Conservation (phyloP, 345 rosid genomes). For the Brassica nigra region DNA sequence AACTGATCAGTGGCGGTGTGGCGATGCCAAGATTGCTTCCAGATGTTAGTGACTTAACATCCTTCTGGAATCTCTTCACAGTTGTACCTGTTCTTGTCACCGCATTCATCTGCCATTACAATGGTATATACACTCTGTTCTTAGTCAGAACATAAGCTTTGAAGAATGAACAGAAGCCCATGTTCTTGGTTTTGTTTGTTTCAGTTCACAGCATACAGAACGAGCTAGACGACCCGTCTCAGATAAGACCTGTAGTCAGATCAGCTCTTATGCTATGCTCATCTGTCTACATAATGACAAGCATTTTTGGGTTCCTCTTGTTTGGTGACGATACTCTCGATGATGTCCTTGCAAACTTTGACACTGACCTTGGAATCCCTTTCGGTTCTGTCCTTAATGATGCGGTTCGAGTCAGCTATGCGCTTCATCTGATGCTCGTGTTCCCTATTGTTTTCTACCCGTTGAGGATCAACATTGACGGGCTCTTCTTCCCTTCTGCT, state of each 20-base stretch:
- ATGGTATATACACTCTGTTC: constrained; percentile 51
- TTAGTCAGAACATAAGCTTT: background rate
- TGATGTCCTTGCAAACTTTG: background rate
- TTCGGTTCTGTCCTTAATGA: constrained; percentile 69
- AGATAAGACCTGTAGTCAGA: constrained; percentile 66
- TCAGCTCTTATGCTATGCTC: constrained; percentile 77
- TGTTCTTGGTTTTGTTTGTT: constrained; percentile 9
- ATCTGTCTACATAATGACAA: constrained; percentile 66
- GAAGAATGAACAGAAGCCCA: background rate
- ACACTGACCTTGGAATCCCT: background rate
- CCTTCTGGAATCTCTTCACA: constrained; percentile 84
- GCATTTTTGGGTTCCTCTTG: constrained; percentile 86
- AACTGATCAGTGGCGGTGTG: constrained; percentile 62
- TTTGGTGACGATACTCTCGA: constrained; percentile 51
- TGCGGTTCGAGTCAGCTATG: constrained; percentile 85
- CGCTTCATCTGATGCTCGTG: constrained; percentile 91
- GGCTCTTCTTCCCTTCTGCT: constrained; percentile 75
- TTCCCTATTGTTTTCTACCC: constrained; percentile 88
- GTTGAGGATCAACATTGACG: constrained; percentile 76
- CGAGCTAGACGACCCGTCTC: constrained; percentile 75
- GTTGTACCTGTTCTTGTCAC: constrained; percentile 88
- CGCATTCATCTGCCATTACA: constrained; percentile 85
- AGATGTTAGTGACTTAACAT: constrained; percentile 61
- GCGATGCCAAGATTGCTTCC: constrained; percentile 85
- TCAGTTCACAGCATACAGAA: constrained; percentile 89